Percentiles rank a stretch among this genome's conserved stretches.
Conservation (phyloP, 2,329 filamentous ascomycete genomes). For the Fusarium lateritium region DNA sequence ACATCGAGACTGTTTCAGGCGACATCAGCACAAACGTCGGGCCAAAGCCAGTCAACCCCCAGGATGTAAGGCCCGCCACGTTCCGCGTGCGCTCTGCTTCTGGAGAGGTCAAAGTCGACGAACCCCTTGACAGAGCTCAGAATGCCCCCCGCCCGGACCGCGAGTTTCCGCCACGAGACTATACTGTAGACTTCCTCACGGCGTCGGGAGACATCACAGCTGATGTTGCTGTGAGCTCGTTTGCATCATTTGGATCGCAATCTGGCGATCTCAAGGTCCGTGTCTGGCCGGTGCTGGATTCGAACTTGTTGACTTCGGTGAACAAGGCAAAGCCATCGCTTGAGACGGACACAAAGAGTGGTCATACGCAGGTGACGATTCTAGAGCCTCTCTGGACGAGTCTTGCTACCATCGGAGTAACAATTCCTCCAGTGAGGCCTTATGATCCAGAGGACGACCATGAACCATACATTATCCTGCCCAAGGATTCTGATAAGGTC, state of each 20-base stretch:
- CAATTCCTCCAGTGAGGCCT: conserved; percentile 28
- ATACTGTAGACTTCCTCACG: conserved; percentile 61
- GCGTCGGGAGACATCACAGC: conserved; percentile 61
- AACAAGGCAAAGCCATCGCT: conserved; percentile 50
- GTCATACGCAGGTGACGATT: conserved; percentile 56
- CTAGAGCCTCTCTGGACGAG: conserved; percentile 62
- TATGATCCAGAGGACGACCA: conserved; percentile 40
- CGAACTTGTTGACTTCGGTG: conserved; percentile 20
- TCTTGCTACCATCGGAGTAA: conserved; percentile 18
- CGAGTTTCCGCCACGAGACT: conserved; percentile 62
- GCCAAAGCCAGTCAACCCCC: conserved; percentile 57
- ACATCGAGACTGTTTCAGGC: conserved; percentile 62
- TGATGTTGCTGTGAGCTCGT: conserved; percentile 57
- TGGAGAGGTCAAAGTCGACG: conserved; percentile 58
- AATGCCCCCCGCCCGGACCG: conserved; percentile 37
- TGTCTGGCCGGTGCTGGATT: conserved; percentile 61
- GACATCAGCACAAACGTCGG: conserved; percentile 58
- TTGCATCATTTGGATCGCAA: conserved; percentile 55
- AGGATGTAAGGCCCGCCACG: conserved; percentile 56
- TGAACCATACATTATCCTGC: conserved; percentile 39
- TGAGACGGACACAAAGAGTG: conserved; percentile 62
- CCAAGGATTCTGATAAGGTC: neutral
- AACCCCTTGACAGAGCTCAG: conserved; percentile 55
- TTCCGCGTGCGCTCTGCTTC: conserved; percentile 61
- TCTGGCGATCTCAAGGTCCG: conserved; percentile 59